Percentiles rank a stretch among this genome's conserved stretches.
These are phyloP conservation scores for Yamadazyma conglobata DNA, from an alignment of 1,139 yeast genomes.

Conservation along the genomic window DNA sequence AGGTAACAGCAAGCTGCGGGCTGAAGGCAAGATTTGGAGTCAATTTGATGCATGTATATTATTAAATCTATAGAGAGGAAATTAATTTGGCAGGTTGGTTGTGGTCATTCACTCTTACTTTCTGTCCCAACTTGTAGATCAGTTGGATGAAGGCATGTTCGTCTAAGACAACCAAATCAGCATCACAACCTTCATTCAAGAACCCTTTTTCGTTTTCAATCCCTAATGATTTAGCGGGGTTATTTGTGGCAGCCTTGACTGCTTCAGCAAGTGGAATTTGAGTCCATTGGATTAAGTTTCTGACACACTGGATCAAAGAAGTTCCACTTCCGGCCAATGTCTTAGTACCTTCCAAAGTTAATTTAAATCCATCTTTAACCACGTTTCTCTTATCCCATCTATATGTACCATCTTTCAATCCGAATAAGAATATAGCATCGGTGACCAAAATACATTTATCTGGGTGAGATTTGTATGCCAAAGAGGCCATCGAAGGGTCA, in stretches of 20 bases:
- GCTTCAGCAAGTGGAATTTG: constrained; percentile 51
- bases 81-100: constrained; percentile 20
- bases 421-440: constrained; percentile 59
- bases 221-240: constrained; percentile 52
- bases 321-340: constrained; percentile 67
- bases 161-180: constrained; percentile 54
- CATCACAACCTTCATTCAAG: constrained; percentile 53
- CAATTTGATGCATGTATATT: no score
- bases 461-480: constrained; percentile 54
- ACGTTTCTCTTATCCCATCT: constrained; percentile 49
- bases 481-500: constrained; percentile 52
- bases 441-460: constrained; percentile 58
- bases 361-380: constrained; percentile 46
- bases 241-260: constrained; percentile 53
- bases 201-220: constrained; percentile 47
- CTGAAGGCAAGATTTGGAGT: no score
- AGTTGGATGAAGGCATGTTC: constrained; percentile 42
- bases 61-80: constrained; percentile 16
- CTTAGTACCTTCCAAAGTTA: constrained; percentile 52
- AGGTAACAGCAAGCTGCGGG: no score
- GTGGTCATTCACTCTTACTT: constrained; percentile 17
- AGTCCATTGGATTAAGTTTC: constrained; percentile 55
- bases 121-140: constrained; percentile 51
- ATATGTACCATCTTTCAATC: constrained; percentile 50
- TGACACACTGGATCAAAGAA: constrained; percentile 50